phyloP scores from a whole-genome alignment of 2,329 filamentous ascomycete genomes.

The Venturia effusa region DNA sequence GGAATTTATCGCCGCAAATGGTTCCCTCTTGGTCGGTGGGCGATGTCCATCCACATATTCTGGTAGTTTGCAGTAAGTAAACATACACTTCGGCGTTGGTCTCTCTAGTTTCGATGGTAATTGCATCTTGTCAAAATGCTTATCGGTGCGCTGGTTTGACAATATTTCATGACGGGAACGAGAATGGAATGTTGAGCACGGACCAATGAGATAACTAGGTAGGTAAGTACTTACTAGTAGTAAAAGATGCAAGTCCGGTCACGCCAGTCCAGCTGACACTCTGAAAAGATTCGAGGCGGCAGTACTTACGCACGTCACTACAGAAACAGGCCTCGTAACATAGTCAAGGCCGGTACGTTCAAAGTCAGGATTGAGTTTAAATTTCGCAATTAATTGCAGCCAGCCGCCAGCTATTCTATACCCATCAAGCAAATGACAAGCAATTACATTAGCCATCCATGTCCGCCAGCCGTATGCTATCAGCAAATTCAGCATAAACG shows the following conservation, averaged over 20 bases:
- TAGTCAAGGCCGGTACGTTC: too few relatives aligned
- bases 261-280: too few relatives aligned
- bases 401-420: not conserved
- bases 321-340: too few relatives aligned
- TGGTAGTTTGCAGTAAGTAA: conserved; percentile 56
- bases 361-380: not conserved
- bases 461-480: not conserved
- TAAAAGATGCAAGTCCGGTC: too few relatives aligned
- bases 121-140: not conserved
- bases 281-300: too few relatives aligned
- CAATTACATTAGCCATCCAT: not conserved
- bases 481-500: not conserved
- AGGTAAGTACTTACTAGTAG: too few relatives aligned
- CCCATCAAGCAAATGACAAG: not conserved
- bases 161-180: not conserved
- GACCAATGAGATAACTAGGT: not conserved
- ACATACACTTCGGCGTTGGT: conserved; percentile 52
- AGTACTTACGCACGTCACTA: too few relatives aligned
- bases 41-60: conserved; percentile 60
- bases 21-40: conserved; percentile 60
- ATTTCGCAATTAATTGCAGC: not conserved
- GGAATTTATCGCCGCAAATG: conserved; percentile 57
- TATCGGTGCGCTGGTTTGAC: not conserved
- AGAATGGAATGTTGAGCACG: not conserved
- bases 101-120: not conserved